phyloP scores from a whole-genome alignment of 2,329 filamentous ascomycete genomes.

The Phialophora tarda region DNA sequence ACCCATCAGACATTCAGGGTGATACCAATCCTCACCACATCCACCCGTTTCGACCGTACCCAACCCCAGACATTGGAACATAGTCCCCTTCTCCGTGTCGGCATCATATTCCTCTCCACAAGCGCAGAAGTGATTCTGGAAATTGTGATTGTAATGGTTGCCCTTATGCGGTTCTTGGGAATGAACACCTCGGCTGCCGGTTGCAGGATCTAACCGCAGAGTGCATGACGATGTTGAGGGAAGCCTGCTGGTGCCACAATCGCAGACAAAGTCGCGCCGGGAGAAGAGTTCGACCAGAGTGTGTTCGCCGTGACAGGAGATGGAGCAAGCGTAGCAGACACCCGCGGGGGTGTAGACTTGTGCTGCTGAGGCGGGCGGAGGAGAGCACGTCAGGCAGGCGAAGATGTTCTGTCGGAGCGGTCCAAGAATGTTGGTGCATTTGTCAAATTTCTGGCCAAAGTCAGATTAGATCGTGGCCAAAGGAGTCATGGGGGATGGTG shows the following conservation, averaged over 20 bases:
- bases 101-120: conserved; percentile 89
- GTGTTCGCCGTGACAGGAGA: conserved; percentile 95
- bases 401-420: conserved; percentile 87
- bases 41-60: conserved; percentile 80
- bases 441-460: conserved; percentile 80
- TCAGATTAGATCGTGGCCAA: conserved; percentile 32
- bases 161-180: conserved; percentile 72
- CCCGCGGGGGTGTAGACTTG: conserved; percentile 75
- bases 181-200: conserved; percentile 78
- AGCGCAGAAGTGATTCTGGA: conserved; percentile 87
- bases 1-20: conserved; percentile 88
- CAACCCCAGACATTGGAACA: conserved; percentile 95
- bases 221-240: conserved; percentile 73
- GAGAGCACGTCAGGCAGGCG: conserved; percentile 91
- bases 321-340: conserved; percentile 95
- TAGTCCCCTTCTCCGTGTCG: conserved; percentile 88
- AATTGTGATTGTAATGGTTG: conserved; percentile 97
- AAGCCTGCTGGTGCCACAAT: conserved; percentile 88
- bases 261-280: conserved; percentile 94
- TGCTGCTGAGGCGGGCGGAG: conserved; percentile 67
- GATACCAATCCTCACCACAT: conserved; percentile 98
- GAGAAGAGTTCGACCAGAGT: conserved; percentile 92
- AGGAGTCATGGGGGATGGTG: background rate
- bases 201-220: conserved; percentile 73
- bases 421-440: conserved; percentile 88